These are phyloP conservation scores for Colletotrichum melonis DNA, from an alignment of 2,329 filamentous ascomycete species.

Conservation along the genomic window DNA sequence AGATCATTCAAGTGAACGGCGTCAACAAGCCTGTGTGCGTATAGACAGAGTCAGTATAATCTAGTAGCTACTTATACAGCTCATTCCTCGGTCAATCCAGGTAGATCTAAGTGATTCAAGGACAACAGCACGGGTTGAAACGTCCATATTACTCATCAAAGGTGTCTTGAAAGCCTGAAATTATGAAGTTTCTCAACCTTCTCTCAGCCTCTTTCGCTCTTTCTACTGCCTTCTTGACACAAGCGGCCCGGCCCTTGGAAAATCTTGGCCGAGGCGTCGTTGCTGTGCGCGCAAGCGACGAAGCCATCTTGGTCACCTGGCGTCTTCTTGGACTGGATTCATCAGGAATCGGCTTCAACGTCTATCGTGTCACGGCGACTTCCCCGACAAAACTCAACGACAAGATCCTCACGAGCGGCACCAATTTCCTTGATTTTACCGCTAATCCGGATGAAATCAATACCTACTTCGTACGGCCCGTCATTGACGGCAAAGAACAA, in stretches of 20 bases:
- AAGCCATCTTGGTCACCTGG: conserved; percentile 36
- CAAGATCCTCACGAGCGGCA: conserved; percentile 35
- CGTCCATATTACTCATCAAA: background rate
- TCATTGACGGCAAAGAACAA: conserved; percentile 36
- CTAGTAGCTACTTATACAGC: no score
- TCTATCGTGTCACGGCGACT: conserved; percentile 33
- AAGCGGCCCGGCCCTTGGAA: conserved; percentile 34
- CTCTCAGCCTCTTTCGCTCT: background rate
- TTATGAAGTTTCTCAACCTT: background rate
- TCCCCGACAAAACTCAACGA: conserved; percentile 32
- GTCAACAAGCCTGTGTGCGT: no score
- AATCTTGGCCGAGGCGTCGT: conserved; percentile 38
- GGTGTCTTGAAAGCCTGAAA: background rate
- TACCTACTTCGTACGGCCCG: conserved; percentile 37
- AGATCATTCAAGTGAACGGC: no score
- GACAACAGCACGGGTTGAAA: no score
- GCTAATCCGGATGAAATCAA: conserved; percentile 31
- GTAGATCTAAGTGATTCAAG: accelerated
- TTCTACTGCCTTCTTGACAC: background rate
- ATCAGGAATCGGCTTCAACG: conserved; percentile 38
- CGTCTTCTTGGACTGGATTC: conserved; percentile 39
- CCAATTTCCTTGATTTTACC: conserved; percentile 37
- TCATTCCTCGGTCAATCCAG: background rate
- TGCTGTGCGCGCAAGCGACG: conserved; percentile 37
- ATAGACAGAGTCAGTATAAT: no score